Evolutionary conservation across 768 basidiomycete genomes (phyloP), one percentile per base, ranked within the genome.

Genomic region (Steccherinum ochraceum): DNA sequence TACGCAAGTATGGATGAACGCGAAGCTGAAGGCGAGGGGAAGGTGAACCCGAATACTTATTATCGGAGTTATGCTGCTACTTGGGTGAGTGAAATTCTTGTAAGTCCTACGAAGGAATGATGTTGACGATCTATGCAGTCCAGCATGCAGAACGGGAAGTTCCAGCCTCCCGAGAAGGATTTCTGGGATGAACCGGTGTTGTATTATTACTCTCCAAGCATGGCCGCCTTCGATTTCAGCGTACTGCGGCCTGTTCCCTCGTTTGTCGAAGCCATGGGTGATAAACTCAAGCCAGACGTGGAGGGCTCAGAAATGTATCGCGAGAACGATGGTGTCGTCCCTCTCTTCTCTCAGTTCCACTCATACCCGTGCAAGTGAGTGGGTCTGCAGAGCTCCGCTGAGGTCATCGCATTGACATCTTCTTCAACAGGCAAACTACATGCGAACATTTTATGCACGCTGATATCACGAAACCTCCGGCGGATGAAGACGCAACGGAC

Each of bases 271-370:
- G 46, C 48, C 3, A 40, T 46, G 13, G 24, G 20, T 2, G 39
- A 5, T 18, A 45, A 51, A 10, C 21, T 42, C 39, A 30, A 26
- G 12, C 5, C 13, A 11, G 35, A 18, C 16, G 19, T n/a, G 1
- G 39, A 39, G 5, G 64, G 3, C 64, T 69, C 42, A 64, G 69
- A 48, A 65, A 68, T 49, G 35, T 40, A 12, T 46, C 52, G 21
- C 64, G 66, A 58, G 70, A 79, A 77, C 55, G 78, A 78, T 53
- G 75, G 77, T 7, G 65, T 78, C 5, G 76, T 76, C 3, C 76
- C 76, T 5, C 12, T 73, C 13, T 76, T 78, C 56, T 76, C 75
- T 5, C 77, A 76, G 50, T 78, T 70, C 69, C 78, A 78, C 64
- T 74, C 77, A 12, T 60, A 67, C 50, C 58, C 67, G 10, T 79